A percentile compares a stretch with the other conserved stretches of the same genome.
Evolutionary conservation across 495 filamentous ascomycete genomes (phyloP).

Genomic region (Symbiotaphrina buchneri): DNA sequence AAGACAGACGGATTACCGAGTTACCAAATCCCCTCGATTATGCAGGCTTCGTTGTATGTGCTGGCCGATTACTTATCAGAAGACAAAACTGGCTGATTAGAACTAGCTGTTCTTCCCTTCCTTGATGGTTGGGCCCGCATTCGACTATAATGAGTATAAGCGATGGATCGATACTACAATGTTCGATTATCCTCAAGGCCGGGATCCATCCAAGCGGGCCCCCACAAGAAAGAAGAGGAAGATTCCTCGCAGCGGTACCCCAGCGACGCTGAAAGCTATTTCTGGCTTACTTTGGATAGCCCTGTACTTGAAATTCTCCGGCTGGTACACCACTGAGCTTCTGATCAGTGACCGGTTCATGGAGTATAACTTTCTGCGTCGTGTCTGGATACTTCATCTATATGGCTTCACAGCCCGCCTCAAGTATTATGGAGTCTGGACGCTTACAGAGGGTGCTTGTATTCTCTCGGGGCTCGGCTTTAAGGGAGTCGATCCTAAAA

Average conservation of each 20-base stretch:
- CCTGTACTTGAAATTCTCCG: slow-evolving; percentile 48
- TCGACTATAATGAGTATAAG: slow-evolving; percentile 82
- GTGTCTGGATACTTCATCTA: slow-evolving; percentile 62
- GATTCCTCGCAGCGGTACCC: slow-evolving; percentile 78
- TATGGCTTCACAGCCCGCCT: slow-evolving; percentile 55
- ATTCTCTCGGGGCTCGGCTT: slow-evolving; percentile 87
- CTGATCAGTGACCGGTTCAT: slow-evolving; percentile 38
- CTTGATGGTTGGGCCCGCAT: slow-evolving; percentile 69
- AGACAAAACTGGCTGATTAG: neutral
- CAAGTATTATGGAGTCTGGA: slow-evolving; percentile 96
- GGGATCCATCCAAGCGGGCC: slow-evolving; percentile 59
- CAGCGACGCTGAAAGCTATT: slow-evolving; percentile 55
- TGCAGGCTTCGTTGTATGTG: slow-evolving; percentile 47
- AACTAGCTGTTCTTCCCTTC: slow-evolving; percentile 66
- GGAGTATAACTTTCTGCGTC: slow-evolving; percentile 40
- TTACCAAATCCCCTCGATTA: slow-evolving; percentile 64
- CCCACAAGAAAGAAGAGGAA: slow-evolving; percentile 79
- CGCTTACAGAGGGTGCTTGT: slow-evolving; percentile 78
- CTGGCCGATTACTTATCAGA: neutral
- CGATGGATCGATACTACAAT: slow-evolving; percentile 86
- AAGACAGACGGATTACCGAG: slow-evolving; percentile 49
- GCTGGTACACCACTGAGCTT: slow-evolving; percentile 34
- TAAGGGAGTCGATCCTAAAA: slow-evolving; percentile 70
- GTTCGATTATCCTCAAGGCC: slow-evolving; percentile 64
- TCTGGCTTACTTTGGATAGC: slow-evolving; percentile 59